Conservation (phyloP, 192 early-diverging fungal genomes). For the Coemansia nantahalensis region DNA sequence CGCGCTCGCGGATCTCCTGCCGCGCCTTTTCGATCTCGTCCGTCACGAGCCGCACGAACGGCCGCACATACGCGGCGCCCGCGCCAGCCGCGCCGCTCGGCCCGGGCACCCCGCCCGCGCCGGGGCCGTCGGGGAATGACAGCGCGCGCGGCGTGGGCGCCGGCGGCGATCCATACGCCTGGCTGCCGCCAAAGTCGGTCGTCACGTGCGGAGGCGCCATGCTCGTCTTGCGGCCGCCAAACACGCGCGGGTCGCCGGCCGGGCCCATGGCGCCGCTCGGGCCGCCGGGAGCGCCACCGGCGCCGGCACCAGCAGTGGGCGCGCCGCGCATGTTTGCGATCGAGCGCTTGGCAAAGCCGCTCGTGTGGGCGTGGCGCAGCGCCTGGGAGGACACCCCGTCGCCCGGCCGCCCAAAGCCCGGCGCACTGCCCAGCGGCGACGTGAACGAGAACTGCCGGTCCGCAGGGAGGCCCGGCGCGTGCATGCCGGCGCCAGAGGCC, state of each 20-base stretch:
- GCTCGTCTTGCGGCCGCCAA: constrained; percentile 26
- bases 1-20: constrained; percentile 66
- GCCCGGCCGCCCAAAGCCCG: constrained; percentile 23
- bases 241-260: constrained; percentile 7
- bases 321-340: constrained; percentile 44
- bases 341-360: constrained; percentile 50
- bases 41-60: constrained; percentile 53
- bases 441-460: constrained; percentile 41
- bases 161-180: constrained; percentile 45
- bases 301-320: not conserved
- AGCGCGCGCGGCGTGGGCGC: constrained; percentile 45
- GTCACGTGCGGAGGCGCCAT: not conserved
- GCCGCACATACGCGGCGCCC: constrained; percentile 14
- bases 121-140: constrained; percentile 23
- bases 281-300: not conserved
- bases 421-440: constrained; percentile 6
- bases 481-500: not conserved
- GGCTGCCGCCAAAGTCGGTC: constrained; percentile 5
- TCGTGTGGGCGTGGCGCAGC: constrained; percentile 20
- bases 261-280: not conserved
- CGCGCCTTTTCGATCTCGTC: constrained; percentile 64
- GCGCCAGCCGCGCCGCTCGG: constrained; percentile 4
- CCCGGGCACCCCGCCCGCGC: constrained; percentile 1
- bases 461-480: not conserved
- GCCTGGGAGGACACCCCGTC: constrained; percentile 26